Percentiles rank a stretch among this genome's conserved stretches.
These are phyloP conservation scores for Cantharellus anzutake DNA, from an alignment of 768 basidiomycete species.

Conservation along the genomic window DNA sequence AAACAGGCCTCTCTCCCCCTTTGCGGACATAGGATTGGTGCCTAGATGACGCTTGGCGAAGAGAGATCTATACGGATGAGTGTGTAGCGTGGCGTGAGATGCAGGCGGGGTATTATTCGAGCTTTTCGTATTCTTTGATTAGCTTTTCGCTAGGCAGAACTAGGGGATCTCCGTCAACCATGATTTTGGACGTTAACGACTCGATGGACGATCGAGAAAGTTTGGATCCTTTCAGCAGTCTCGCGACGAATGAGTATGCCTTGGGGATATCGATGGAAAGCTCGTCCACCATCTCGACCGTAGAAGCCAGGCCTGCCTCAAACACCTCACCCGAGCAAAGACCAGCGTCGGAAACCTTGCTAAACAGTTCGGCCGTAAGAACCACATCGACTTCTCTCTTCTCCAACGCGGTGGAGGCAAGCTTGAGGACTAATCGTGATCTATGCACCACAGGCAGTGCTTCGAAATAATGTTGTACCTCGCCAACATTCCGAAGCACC, in stretches of 20 bases:
- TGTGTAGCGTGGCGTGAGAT: too few species aligned
- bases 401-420: constrained; percentile 58
- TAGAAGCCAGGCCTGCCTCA: constrained; percentile 51
- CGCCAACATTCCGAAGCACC: constrained; percentile 61
- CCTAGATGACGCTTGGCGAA: too few species aligned
- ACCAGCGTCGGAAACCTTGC: constrained; percentile 36
- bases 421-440: constrained; percentile 46
- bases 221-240: constrained; percentile 50
- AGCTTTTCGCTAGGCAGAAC: constrained; percentile 21
- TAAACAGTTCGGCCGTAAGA: constrained; percentile 61
- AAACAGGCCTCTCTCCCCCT: constrained; percentile 34
- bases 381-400: constrained; percentile 64
- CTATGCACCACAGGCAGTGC: constrained; percentile 48
- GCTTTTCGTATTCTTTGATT: constrained; percentile 11
- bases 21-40: constrained; percentile 18
- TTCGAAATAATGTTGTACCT: constrained; percentile 75
- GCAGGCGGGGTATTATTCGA: background rate
- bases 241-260: constrained; percentile 56
- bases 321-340: constrained; percentile 41
- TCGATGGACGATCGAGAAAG: constrained; percentile 31
- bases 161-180: constrained; percentile 18
- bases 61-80: too few species aligned
- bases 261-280: constrained; percentile 80
- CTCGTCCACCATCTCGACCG: constrained; percentile 69
- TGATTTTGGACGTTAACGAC: constrained; percentile 18